Percentiles rank a stretch among this genome's conserved stretches.
These are phyloP conservation scores for Corymbia citriodora DNA, from an alignment of 441 rosid species.

Conservation along the genomic window DNA sequence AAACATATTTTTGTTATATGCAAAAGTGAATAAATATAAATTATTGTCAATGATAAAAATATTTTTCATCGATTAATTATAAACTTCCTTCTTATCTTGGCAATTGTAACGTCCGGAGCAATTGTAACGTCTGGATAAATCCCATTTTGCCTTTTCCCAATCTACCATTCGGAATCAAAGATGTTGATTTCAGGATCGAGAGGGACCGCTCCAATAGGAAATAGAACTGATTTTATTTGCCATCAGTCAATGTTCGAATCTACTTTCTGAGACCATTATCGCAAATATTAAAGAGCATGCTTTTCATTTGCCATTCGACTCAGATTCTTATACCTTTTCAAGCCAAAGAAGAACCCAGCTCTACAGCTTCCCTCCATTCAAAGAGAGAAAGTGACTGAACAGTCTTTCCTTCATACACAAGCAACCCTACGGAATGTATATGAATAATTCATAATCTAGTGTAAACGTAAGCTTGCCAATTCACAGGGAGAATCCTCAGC, in stretches of 20 bases:
- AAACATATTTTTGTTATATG: too few species aligned
- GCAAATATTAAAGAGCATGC: neutral
- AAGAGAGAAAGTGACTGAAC: neutral
- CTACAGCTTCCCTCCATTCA: neutral
- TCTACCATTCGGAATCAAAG: too few species aligned
- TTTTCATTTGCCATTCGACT: neutral
- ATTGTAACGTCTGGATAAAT: too few species aligned
- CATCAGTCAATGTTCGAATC: neutral
- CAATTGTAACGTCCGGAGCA: too few species aligned
- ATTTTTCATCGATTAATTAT: too few species aligned
- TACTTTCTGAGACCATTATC: neutral
- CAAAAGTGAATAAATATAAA: too few species aligned
- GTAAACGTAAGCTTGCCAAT: neutral
- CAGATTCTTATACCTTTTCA: neutral
- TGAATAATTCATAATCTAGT: neutral
- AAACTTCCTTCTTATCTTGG: too few species aligned
- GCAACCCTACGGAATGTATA: neutral
- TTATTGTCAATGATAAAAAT: too few species aligned
- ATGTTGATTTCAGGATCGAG: neutral
- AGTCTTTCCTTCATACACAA: neutral
- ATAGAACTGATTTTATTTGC: neutral
- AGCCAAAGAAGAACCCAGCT: neutral
- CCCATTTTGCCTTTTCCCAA: too few species aligned
- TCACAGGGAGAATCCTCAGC: neutral
- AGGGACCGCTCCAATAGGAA: neutral